Percentiles rank a stretch among this genome's conserved stretches.
Conservation (phyloP, 345 rosid genomes). For the Brassica napus region Da-Ae NC_063442.1:6087501-6088000, state of each 20-base stretch:
- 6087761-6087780: slow-evolving; percentile 49
- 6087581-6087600: slow-evolving; percentile 84
- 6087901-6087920: slow-evolving; percentile 66
- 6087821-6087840: slow-evolving; percentile 48
- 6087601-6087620: slow-evolving; percentile 64
- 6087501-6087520: slow-evolving; percentile 67
- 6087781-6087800: slow-evolving; percentile 68
- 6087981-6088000: slow-evolving; percentile 66
- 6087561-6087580: slow-evolving; percentile 58
- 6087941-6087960: slow-evolving; percentile 67
- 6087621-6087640: slow-evolving; percentile 51
- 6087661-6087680: slow-evolving; percentile 65
- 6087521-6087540: slow-evolving; percentile 76
- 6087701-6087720: slow-evolving; percentile 65
- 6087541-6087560: slow-evolving; percentile 77
- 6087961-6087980: slow-evolving; percentile 64
- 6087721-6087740: slow-evolving; percentile 82
- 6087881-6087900: slow-evolving; percentile 54
- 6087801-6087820: slow-evolving; percentile 58
- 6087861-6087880: slow-evolving; percentile 67
- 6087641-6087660: slow-evolving; percentile 69
- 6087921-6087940: slow-evolving; percentile 62
- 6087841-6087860: slow-evolving; percentile 63
- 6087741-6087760: slow-evolving; percentile 45
- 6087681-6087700: slow-evolving; percentile 54